Percentiles rank a stretch among this genome's conserved stretches.
phyloP scores from a whole-genome alignment of 768 basidiomycete species.

The Boletus rex-veris region DNA sequence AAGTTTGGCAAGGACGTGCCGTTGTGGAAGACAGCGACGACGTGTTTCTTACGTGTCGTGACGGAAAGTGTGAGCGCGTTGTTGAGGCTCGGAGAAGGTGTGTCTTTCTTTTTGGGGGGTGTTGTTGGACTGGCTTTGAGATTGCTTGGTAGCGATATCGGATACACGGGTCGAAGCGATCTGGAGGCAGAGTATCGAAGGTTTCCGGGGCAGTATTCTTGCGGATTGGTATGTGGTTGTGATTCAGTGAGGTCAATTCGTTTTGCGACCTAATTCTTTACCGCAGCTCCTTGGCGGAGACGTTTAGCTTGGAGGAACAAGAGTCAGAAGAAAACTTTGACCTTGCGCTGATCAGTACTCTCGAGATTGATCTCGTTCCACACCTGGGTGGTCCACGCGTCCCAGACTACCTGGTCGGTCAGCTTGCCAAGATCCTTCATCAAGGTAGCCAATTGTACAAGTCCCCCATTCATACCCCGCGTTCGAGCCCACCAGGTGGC shows the following conservation, averaged over 20 bases:
- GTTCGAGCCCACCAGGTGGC: conserved; percentile 10
- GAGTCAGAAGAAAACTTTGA: conserved; percentile 85
- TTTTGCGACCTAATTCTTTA: neutral
- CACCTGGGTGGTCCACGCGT: conserved; percentile 65
- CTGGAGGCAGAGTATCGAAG: conserved; percentile 81
- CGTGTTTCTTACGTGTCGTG: conserved; percentile 68
- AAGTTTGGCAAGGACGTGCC: conserved; percentile 85
- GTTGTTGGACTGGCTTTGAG: neutral
- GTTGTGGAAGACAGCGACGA: conserved; percentile 94
- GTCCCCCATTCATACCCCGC: conserved; percentile 1
- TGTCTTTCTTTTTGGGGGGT: conserved; percentile 9
- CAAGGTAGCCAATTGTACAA: conserved; percentile 68
- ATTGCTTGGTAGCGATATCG: conserved; percentile 44
- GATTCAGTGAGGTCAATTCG: neutral
- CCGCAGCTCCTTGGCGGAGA: conserved; percentile 52
- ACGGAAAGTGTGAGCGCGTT: conserved; percentile 60
- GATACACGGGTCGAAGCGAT: conserved; percentile 71
- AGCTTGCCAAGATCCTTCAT: conserved; percentile 67
- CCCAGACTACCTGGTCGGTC: conserved; percentile 65
- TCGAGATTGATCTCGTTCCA: conserved; percentile 80
- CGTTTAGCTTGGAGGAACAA: conserved; percentile 60
- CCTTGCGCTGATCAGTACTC: conserved; percentile 66
- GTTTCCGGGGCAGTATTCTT: conserved; percentile 75
- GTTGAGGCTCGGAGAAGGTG: conserved; percentile 48
- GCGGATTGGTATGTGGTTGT: conserved; percentile 68